Evolutionary conservation across 2,329 filamentous ascomycete genomes (phyloP).

Genomic region (Diplodia scrobiculata): DNA sequence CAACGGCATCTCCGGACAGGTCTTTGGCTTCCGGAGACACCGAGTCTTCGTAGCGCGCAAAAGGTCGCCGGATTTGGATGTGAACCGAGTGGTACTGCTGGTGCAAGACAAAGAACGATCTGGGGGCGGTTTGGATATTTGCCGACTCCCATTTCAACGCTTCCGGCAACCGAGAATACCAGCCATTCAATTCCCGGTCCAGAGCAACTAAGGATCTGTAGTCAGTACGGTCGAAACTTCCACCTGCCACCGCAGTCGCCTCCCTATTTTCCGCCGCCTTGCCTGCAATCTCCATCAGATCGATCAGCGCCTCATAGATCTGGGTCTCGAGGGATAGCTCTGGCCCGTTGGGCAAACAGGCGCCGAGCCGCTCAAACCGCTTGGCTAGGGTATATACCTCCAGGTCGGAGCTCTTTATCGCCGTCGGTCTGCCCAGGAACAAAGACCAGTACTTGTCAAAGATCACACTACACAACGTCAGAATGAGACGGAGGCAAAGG

Average conservation of each 20-base stretch:
- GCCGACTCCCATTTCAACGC: conserved; percentile 43
- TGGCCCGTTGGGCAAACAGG: conserved; percentile 42
- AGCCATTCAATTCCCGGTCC: conserved; percentile 58
- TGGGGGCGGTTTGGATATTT: conserved; percentile 43
- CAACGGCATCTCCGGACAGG: conserved; percentile 48
- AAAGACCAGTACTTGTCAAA: conserved; percentile 52
- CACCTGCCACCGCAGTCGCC: conserved; percentile 37
- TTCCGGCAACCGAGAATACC: conserved; percentile 57
- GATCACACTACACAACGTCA: conserved; percentile 29
- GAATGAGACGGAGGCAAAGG: neutral
- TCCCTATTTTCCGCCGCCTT: conserved; percentile 44
- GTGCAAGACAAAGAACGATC: conserved; percentile 57
- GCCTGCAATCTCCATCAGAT: conserved; percentile 60
- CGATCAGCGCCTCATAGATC: conserved; percentile 57
- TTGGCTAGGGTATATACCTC: conserved; percentile 53
- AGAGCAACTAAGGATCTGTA: conserved; percentile 56
- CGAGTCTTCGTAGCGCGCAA: conserved; percentile 55
- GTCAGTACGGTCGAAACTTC: conserved; percentile 50
- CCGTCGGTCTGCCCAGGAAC: conserved; percentile 57
- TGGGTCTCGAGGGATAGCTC: conserved; percentile 43
- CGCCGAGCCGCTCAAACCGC: conserved; percentile 50
- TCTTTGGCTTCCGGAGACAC: conserved; percentile 42
- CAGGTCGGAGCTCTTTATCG: conserved; percentile 58
- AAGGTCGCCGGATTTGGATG: conserved; percentile 58
- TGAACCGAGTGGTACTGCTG: conserved; percentile 59